A percentile compares a stretch with the other conserved stretches of the same genome.
These are phyloP conservation scores for Williopsis jadinii DNA, from an alignment of 1,139 yeast species.

Conservation along the genomic window DNA sequence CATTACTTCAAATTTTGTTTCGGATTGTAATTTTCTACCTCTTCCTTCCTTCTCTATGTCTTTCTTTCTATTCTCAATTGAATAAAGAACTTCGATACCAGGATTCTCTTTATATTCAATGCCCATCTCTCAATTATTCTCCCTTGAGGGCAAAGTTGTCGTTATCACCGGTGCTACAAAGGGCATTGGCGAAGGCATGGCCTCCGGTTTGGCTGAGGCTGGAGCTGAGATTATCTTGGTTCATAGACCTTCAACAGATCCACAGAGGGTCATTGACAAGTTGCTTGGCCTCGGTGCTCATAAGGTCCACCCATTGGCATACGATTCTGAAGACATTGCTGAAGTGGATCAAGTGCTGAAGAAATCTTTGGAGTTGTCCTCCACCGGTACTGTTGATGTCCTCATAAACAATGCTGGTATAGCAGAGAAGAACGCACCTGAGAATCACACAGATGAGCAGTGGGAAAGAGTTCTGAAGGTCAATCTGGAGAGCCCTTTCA, in stretches of 20 bases:
- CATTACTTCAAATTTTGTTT: too few relatives aligned
- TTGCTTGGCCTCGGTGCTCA: slow-evolving; percentile 20
- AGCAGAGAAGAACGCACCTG: slow-evolving; percentile 29
- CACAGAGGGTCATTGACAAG: slow-evolving; percentile 16
- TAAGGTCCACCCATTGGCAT: slow-evolving; percentile 16
- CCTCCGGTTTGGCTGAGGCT: slow-evolving; percentile 34
- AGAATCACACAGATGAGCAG: slow-evolving; percentile 33
- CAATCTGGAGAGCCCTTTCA: slow-evolving; percentile 40
- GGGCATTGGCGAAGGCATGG: slow-evolving; percentile 41
- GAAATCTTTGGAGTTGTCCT: slow-evolving; percentile 27
- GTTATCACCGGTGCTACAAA: slow-evolving; percentile 36
- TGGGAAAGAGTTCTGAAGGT: slow-evolving; percentile 43
- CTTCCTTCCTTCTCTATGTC: too few relatives aligned
- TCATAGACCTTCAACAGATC: slow-evolving; percentile 25
- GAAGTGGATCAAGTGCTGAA: slow-evolving; percentile 26
- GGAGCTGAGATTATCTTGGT: slow-evolving; percentile 31
- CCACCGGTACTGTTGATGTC: slow-evolving; percentile 36
- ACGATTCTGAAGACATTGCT: slow-evolving; percentile 24
- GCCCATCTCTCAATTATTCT: slow-evolving; percentile 30
- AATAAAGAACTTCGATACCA: too few relatives aligned
- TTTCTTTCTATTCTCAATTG: too few relatives aligned
- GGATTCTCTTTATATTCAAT: too few relatives aligned
- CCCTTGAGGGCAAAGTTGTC: slow-evolving; percentile 29
- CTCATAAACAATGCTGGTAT: slow-evolving; percentile 54
- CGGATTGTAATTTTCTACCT: too few relatives aligned